Base-by-base conservation (phyloP, 2,329 filamentous ascomycete genomes). In the Botryotinia narcissicola region DNA sequence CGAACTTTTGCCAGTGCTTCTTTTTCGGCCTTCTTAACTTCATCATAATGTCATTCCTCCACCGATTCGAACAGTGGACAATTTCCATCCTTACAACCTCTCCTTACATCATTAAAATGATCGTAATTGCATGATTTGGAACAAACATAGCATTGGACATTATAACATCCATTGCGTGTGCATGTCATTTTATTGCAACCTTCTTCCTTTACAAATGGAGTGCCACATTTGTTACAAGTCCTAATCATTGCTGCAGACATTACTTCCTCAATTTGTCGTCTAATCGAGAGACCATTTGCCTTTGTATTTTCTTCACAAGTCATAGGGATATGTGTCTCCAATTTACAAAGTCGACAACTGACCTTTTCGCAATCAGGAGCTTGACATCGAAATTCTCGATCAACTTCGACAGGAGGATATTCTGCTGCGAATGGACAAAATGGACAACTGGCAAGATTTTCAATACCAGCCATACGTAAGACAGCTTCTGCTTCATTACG, bases 161-260 rank as follows among this genome's bases (percentile, higher is more conserved):
- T 87, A 3, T 72, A 8, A 74, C 88, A 90, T 1, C 83, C 82
- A 59, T 79, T 69, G n/a, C 86, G 86, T 0, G 87, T 84, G 81
- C 94, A 97, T 0, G 81, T 86, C 88, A 97, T 93, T 82, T 95
- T 95, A 83, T 97, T 97, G 83, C 94, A 97, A 4, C 94, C 94
- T 46, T 84, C 81, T 51, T 91, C 87, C 80, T 97, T 97, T 80
- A 97, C 87, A 78, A 95, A 96, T 0, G 90, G 89, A 3, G 76
- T 79, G 81, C 79, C 79, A 84, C 88, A 90, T 76, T 86, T 86
- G 77, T 93, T 93, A 84, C 94, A 97, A 42, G 85, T 89, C 32
- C 94, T 88, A 71, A 97, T 92, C 77, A 97, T 79, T 2, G 94
- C 94, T 25, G 87, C 86, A 3, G 92, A 93, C 92, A 95, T 95